Evolutionary conservation across 1,284 basidiomycete genomes (phyloP), one percentile per base, ranked within the genome.

Genomic region (Abortiporus biennis): DNA sequence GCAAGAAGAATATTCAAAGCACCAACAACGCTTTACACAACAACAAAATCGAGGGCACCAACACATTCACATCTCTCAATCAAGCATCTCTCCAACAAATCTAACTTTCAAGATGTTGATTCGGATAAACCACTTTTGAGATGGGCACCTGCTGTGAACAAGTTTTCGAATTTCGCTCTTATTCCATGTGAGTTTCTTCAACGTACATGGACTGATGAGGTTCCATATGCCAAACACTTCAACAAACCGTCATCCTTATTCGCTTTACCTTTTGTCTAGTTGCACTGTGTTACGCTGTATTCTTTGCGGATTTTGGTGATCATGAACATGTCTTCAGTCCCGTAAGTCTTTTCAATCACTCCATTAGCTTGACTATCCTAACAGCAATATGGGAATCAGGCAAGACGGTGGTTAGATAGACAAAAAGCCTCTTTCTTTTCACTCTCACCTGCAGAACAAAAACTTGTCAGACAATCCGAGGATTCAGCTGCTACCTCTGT

Each of bases 321-420:
- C 63, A 67, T 38, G 82, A 85, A 24, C 82, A 85, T 56, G 77
- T 83, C 25, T 85, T 84, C 58, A 72, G 70, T 59, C 78, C 79
- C 15, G 81, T 84, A 49, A 53, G 78, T 68, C 21, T 8, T 40
- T 11, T 5, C 16, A 24, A 30, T 25, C 33, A 37, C 11, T 38
- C 31, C 36, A 24, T 38, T 12, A 9, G 21, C 15, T 16, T 12
- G n/a, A n/a, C 17, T 32, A 16, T 27, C n/a, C 34, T 23, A 36
- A 25, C 25, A 20, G 38, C 20, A n/a, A 32, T 23, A 40, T 39
- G 39, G n/a, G 37, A 21, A 34, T 35, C 36, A 65, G 63, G 55
- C 62, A 20, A 54, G 63, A 30, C 50, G 62, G 41, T 65, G 63
- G 63, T 42, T 64, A 11, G 46, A 54, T 17, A 46, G 48, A 15